Base-by-base conservation (phyloP, 441 rosid species). In the Jatropha multifida region DNA sequence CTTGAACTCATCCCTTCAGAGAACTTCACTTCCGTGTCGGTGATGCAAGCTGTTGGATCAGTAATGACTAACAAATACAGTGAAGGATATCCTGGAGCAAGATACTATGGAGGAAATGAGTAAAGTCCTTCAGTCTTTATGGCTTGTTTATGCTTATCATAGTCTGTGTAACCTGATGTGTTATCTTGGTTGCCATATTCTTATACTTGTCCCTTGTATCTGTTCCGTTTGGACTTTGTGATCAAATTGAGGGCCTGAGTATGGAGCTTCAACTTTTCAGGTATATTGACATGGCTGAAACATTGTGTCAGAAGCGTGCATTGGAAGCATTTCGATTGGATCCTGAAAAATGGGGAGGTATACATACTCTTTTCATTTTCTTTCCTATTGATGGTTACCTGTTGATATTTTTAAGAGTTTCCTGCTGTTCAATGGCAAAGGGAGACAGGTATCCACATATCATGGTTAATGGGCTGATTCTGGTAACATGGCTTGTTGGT, bases 61-160 rank as follows among this genome's bases (percentile, higher is more conserved):
- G 82, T 90, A 59, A 93, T 90, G 98, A 94, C 98, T 77, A 94
- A 94, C 86, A 94, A 94, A 81, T 94, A 94, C 81, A 94, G 98
- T 87, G 98, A 94, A 88, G 98, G 98, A 65, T 94, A 94, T 79
- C 98, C 97, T 13, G 97, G 98, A 79, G 97, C 98, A 0, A 86
- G 98, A 93, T 93, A 93, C 87, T 93, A 93, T 68, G 98, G 98
- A 83, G 98, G 98, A 85, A 93, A 93, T 38, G 97, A 93, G 98
- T 93, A 85, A 54, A 68, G 91, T 76, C 77, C 51, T 68, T 0
- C 55, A 70, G 72, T 71, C 42, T 81, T 68, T 65, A 55, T 77
- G 70, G 32, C 26, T 64, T 73, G 8, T 58, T 67, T 65, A 38
- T 59, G 54, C 49, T 72, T 27, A 11, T 68, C n/a, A 52, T 76